Conservation (phyloP, 2,329 filamentous ascomycete genomes). For the Fusarium decemcellulare region DNA sequence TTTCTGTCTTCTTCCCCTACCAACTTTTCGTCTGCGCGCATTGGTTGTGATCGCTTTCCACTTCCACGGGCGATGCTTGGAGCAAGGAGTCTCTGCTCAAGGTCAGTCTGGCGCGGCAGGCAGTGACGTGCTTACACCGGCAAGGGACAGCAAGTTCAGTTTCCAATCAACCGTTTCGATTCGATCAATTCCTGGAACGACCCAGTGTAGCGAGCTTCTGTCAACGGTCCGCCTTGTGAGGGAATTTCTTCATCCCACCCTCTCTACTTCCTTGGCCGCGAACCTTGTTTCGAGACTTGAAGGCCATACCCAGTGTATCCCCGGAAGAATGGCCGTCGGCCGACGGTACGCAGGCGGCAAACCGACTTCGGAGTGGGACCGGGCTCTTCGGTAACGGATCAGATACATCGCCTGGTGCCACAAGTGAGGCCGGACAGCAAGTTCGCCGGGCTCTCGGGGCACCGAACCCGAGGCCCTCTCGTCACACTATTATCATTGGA, state of each 20-base stretch:
- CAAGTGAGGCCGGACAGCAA: slow-evolving; percentile 10
- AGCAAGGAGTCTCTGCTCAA: background rate
- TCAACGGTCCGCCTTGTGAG: slow-evolving; percentile 18
- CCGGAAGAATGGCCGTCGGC: slow-evolving; percentile 21
- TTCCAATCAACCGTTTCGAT: background rate
- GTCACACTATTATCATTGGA: slow-evolving; percentile 23
- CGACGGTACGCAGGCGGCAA: slow-evolving; percentile 12
- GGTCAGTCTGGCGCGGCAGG: background rate
- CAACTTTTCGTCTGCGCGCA: background rate
- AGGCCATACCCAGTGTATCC: slow-evolving; percentile 13
- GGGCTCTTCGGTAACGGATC: slow-evolving; percentile 38
- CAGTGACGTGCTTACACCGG: background rate
- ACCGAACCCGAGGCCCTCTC: slow-evolving; percentile 15
- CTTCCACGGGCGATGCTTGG: background rate
- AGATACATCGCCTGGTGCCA: slow-evolving; percentile 26
- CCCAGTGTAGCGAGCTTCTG: slow-evolving; percentile 10
- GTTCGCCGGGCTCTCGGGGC: slow-evolving; percentile 12
- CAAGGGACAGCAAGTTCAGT: background rate
- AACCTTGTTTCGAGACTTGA: slow-evolving; percentile 26
- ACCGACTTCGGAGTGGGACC: slow-evolving; percentile 30
- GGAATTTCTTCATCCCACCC: slow-evolving; percentile 29
- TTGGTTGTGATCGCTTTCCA: background rate
- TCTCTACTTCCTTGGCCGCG: slow-evolving; percentile 25
- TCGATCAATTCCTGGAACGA: background rate
- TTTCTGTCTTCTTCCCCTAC: no score